phyloP scores from a whole-genome alignment of 1,284 basidiomycete genomes.

The Takashimella tepidaria region DNA sequence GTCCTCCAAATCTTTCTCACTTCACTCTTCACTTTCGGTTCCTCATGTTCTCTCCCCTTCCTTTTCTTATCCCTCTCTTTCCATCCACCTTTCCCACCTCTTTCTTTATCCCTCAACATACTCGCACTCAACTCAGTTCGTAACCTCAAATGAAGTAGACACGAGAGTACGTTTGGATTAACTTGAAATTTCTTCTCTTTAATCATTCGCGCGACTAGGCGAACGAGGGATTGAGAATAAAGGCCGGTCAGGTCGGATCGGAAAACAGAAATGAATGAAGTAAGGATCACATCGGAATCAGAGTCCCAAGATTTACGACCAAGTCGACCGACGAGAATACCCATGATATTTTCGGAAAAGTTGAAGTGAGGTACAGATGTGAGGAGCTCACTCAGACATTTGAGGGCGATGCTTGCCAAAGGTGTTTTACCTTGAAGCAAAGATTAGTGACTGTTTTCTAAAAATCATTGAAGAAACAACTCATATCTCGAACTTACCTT shows the following conservation, averaged over 20 bases:
- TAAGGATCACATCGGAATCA: conserved; percentile 75
- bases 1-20: conserved; percentile 65
- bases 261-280: conserved; percentile 75
- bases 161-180: conserved; percentile 80
- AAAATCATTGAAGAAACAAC: conserved; percentile 1
- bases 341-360: conserved; percentile 89
- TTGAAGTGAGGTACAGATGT: conserved; percentile 91
- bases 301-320: conserved; percentile 85
- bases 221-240: conserved; percentile 81
- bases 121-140: conserved; percentile 67
- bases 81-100: conserved; percentile 12
- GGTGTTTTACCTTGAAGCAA: conserved; percentile 63
- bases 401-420: conserved; percentile 66
- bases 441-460: conserved; percentile 24
- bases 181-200: conserved; percentile 89
- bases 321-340: conserved; percentile 73
- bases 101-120: conserved; percentile 52
- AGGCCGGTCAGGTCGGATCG: conserved; percentile 69
- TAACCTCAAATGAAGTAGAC: conserved; percentile 79
- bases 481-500: conserved; percentile 60
- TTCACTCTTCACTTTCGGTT: conserved; percentile 58
- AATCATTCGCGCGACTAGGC: conserved; percentile 90
- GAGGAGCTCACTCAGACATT: conserved; percentile 81
- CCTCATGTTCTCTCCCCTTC: conserved; percentile 55
- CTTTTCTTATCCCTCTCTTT: conserved; percentile 53